These are phyloP conservation scores for Russula compacta DNA, from an alignment of 768 basidiomycete species.

Conservation along the genomic window DNA sequence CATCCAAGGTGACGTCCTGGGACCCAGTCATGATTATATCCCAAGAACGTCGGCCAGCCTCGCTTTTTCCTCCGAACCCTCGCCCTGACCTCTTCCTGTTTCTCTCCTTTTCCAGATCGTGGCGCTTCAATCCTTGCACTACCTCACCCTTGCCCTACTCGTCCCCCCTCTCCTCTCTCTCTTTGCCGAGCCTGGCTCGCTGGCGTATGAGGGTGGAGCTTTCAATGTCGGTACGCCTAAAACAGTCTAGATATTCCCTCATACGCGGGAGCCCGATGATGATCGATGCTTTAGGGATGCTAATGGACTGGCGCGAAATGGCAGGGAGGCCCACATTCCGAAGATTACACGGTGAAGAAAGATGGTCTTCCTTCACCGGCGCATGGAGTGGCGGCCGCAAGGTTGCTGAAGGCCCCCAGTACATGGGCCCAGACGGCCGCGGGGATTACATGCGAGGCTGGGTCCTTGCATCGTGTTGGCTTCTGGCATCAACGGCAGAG, in stretches of 20 bases:
- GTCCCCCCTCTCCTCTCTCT: constrained; percentile 68
- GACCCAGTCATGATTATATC: constrained; percentile 84
- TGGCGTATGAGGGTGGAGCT: constrained; percentile 69
- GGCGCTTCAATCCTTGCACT: constrained; percentile 87
- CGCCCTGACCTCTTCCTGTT: constrained; percentile 1
- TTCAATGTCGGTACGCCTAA: constrained; percentile 59
- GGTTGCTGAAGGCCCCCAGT: constrained; percentile 50
- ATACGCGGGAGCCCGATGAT: constrained; percentile 2
- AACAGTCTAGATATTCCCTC: neutral
- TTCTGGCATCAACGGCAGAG: constrained; percentile 77
- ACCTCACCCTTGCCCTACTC: constrained; percentile 77
- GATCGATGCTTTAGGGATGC: constrained; percentile 46
- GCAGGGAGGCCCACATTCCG: constrained; percentile 73
- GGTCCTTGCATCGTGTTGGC: constrained; percentile 85
- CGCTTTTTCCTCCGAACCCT: constrained; percentile 1
- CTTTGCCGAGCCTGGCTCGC: constrained; percentile 64
- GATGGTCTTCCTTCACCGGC: constrained; percentile 59
- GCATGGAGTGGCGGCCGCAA: constrained; percentile 77
- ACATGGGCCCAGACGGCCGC: constrained; percentile 54
- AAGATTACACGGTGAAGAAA: constrained; percentile 50
- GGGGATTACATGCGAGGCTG: constrained; percentile 79
- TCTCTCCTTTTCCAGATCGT: constrained; percentile 55
- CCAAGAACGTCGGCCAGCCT: constrained; percentile 43
- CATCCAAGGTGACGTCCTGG: constrained; percentile 53
- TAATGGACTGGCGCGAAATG: constrained; percentile 98